Evolutionary conservation across 1,284 basidiomycete species (phyloP).

Genomic region (Ceratobasidium sp.): DNA sequence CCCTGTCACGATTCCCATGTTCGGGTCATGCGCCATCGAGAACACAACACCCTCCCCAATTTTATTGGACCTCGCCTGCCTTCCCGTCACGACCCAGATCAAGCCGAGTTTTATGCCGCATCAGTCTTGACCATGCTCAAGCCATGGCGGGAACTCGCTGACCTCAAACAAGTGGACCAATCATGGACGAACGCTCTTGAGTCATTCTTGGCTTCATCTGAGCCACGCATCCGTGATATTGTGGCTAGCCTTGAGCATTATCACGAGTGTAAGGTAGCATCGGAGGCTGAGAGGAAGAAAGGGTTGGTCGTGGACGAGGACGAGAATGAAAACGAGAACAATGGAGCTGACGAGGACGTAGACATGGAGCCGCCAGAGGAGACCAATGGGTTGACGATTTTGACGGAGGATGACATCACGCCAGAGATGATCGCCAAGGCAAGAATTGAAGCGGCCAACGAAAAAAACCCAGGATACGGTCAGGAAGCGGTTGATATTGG

Average conservation of each 20-base stretch:
- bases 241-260: background rate
- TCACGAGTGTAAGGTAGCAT: background rate
- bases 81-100: background rate
- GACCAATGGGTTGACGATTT: background rate
- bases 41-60: conserved; percentile 26
- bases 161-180: background rate
- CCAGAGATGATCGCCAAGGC: background rate
- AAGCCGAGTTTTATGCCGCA: conserved; percentile 1
- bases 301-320: too few species aligned
- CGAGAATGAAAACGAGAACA: too few species aligned
- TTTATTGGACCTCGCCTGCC: conserved; percentile 33
- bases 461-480: background rate
- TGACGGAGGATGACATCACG: background rate
- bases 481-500: background rate
- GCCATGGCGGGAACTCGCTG: conserved; percentile 19
- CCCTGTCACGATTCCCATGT: conserved; percentile 6
- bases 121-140: conserved; percentile 30
- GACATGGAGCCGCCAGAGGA: too few species aligned
- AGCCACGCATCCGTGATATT: background rate
- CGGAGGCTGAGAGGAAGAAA: background rate
- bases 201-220: background rate
- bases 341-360: too few species aligned
- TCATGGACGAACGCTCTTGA: conserved; percentile 21
- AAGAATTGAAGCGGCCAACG: background rate
- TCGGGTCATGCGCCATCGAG: background rate